Evolutionary conservation across 1,284 basidiomycete genomes (phyloP), one percentile per base, ranked within the genome.

Genomic region (Papiliotrema terrestris): DNA sequence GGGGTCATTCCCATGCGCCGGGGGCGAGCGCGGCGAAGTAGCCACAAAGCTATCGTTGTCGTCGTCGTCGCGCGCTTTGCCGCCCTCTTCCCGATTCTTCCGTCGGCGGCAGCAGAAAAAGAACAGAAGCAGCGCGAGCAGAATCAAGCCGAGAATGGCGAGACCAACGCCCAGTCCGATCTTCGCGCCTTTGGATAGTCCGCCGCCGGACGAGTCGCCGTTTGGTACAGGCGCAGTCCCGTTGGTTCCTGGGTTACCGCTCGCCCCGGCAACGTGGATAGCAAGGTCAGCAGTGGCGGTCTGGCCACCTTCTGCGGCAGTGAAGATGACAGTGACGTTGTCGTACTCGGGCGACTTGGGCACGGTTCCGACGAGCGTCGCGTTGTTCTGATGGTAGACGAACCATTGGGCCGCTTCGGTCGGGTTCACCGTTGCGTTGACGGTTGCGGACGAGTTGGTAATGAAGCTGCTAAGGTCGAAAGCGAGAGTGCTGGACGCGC

Each of bases 361-460:
- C 23, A 57, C 61, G 2, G 57, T 66, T 4, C 79, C 79, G 19
- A 66, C 57, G 8, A 80, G 61, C 1, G 73, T 64, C 55, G 72
- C 60, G 38, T 73, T 71, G 29, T 67, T 55, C 1, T 63, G 52
- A 58, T 78, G 70, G 57, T 74, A 76, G 8, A 63, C 63, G 32
- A 80, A 59, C 79, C 79, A 80, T 5, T 61, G 53, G 8, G 68
- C 67, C 3, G 77, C 75, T 29, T 69, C 65, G 44, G 65, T 52
- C 8, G 69, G 73, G 36, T 56, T 61, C 45, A 73, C 69, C n/a
- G 67, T 69, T 29, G 65, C 69, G 43, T 61, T 61, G 35, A 66
- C 59, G 5, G 61, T 58, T 17, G 59, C 60, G 8, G 61, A 65
- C 48, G 51, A 55, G 59, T 66, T 69, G 46, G 57, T 51, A n/a